Evolutionary conservation across 83 land plant species (phyloP).

Genomic region (Isoetes engelmannii): DNA sequence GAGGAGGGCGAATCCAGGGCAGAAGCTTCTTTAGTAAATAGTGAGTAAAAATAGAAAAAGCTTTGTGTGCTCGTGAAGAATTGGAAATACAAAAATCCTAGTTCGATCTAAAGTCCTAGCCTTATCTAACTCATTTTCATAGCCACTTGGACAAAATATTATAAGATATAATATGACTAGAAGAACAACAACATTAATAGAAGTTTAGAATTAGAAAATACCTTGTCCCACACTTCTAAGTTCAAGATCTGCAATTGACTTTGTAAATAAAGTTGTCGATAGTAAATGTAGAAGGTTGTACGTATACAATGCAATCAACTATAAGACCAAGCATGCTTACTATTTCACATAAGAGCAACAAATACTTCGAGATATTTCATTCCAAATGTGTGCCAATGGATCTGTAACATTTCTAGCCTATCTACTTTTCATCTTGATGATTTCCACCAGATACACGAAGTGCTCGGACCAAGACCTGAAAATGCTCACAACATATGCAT

Average conservation of each 20-base stretch:
- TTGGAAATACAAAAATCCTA: too few species aligned
- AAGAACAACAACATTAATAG: too few species aligned
- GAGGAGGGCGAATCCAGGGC: too few species aligned
- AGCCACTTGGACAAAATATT: constrained; percentile 93
- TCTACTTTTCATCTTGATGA: constrained; percentile 86
- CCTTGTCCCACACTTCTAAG: constrained; percentile 98
- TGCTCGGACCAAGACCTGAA: constrained; percentile 93
- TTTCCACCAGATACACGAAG: constrained; percentile 96
- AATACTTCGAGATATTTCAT: constrained; percentile 89
- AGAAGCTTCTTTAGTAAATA: too few species aligned
- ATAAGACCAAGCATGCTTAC: constrained; percentile 64
- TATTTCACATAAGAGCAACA: constrained; percentile 80
- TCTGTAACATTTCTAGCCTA: constrained; percentile 95
- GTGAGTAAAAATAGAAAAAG: too few species aligned
- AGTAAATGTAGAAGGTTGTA: constrained; percentile 10
- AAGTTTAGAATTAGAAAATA: background rate
- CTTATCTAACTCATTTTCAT: too few species aligned
- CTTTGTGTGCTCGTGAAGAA: too few species aligned
- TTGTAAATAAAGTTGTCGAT: constrained; percentile 12
- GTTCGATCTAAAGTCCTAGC: too few species aligned
- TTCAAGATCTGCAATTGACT: constrained; percentile 76
- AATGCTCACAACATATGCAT: too few species aligned
- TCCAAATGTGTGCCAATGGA: constrained; percentile 85
- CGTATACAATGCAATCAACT: constrained; percentile 97
- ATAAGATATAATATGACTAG: too few species aligned